These are phyloP conservation scores for Alternaria ethzedia DNA, from an alignment of 2,329 filamentous ascomycete species.

Conservation along the genomic window DNA sequence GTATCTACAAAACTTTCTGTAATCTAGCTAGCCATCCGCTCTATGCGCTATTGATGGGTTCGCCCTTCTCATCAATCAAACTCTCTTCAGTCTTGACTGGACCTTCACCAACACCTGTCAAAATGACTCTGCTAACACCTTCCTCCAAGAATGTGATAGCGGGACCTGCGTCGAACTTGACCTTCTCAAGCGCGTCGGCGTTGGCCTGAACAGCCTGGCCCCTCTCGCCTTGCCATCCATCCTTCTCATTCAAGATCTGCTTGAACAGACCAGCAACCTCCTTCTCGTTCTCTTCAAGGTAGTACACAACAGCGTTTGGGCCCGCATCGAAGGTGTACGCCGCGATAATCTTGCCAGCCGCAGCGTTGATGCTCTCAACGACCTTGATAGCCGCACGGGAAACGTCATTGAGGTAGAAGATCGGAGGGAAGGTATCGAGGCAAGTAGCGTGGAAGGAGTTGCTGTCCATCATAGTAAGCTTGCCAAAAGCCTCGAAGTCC, in stretches of 20 bases:
- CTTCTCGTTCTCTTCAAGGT: conserved; percentile 77
- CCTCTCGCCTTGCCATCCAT: conserved; percentile 71
- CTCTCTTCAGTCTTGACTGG: conserved; percentile 80
- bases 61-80: conserved; percentile 69
- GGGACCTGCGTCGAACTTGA: conserved; percentile 56
- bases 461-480: conserved; percentile 93
- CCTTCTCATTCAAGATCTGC: conserved; percentile 65
- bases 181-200: conserved; percentile 65
- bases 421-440: conserved; percentile 93
- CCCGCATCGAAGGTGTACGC: conserved; percentile 98
- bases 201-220: conserved; percentile 60
- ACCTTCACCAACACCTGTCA: conserved; percentile 90
- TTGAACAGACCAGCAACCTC: conserved; percentile 81
- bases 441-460: conserved; percentile 97
- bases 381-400: conserved; percentile 84
- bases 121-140: conserved; percentile 86
- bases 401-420: conserved; percentile 98
- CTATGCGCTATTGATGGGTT: conserved; percentile 31
- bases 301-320: conserved; percentile 97
- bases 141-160: conserved; percentile 64
- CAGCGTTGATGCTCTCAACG: conserved; percentile 86
- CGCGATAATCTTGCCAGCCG: conserved; percentile 78
- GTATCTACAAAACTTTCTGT: conserved; percentile 7
- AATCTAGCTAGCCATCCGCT: neutral
- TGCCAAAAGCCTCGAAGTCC: conserved; percentile 86